Conservation (phyloP, 2,329 filamentous ascomycete species). For the Fonsecaea monophora region DNA sequence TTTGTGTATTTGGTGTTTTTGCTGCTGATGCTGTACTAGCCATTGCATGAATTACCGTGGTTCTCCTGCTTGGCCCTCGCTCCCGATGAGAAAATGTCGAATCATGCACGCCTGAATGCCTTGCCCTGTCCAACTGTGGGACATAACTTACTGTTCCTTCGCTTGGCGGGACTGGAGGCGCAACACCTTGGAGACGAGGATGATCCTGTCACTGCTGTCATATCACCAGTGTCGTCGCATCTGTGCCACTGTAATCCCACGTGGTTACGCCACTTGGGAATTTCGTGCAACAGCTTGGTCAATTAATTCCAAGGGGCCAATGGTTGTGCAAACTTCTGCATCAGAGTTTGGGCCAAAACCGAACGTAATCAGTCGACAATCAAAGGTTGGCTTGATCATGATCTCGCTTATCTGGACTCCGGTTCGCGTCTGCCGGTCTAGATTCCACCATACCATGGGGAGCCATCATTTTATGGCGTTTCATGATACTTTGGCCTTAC, state of each 20-base stretch:
- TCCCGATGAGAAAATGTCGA: not conserved
- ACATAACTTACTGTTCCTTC: not conserved
- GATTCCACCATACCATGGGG: conserved; percentile 12
- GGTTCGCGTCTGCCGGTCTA: conserved; percentile 33
- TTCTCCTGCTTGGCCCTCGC: not conserved
- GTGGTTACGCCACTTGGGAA: conserved; percentile 24
- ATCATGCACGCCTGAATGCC: not conserved
- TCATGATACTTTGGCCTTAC: conserved; percentile 54
- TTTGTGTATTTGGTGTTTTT: not conserved
- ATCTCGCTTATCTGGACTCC: conserved; percentile 35
- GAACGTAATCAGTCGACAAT: conserved; percentile 27
- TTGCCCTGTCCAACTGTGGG: not conserved
- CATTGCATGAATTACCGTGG: not conserved
- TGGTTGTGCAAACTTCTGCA: conserved; percentile 10
- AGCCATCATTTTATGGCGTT: not conserved
- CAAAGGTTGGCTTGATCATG: conserved; percentile 25
- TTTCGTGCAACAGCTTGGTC: conserved; percentile 20
- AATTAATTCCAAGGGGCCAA: conserved; percentile 9
- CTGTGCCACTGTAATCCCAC: conserved; percentile 24
- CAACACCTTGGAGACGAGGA: conserved; percentile 12
- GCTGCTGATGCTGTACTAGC: not conserved
- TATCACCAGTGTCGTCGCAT: conserved; percentile 11
- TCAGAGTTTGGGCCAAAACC: conserved; percentile 18
- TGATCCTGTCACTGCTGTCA: conserved; percentile 28
- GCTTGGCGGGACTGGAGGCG: conserved; percentile 1